These are phyloP conservation scores for Xerocomus tenax DNA, from an alignment of 1,284 basidiomycete species.

Conservation along the genomic window DNA sequence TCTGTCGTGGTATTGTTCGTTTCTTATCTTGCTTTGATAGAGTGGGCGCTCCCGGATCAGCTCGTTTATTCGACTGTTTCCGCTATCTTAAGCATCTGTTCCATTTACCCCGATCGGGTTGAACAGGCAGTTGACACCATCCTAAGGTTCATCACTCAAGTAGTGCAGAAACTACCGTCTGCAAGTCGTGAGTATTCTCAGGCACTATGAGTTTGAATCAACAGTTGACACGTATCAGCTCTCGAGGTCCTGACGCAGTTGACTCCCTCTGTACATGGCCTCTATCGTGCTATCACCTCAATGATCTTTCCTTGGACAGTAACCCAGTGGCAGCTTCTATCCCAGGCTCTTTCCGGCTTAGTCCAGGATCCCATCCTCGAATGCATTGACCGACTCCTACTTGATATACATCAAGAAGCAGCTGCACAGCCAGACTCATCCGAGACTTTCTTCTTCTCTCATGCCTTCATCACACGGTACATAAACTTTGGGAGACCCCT, in stretches of 20 bases:
- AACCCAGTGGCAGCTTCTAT: slow-evolving; percentile 56
- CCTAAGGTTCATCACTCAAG: slow-evolving; percentile 50
- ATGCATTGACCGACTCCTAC: slow-evolving; percentile 57
- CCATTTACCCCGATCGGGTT: slow-evolving; percentile 42
- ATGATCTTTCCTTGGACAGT: slow-evolving; percentile 69
- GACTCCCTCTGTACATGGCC: slow-evolving; percentile 76
- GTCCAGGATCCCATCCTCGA: slow-evolving; percentile 58
- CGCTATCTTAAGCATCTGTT: slow-evolving; percentile 62
- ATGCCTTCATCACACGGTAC: slow-evolving; percentile 72
- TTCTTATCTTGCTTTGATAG: slow-evolving; percentile 31
- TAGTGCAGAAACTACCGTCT: slow-evolving; percentile 47
- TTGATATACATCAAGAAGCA: slow-evolving; percentile 51
- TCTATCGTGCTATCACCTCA: slow-evolving; percentile 78
- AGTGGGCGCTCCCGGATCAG: slow-evolving; percentile 77
- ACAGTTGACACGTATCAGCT: slow-evolving; percentile 35
- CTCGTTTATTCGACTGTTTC: slow-evolving; percentile 69
- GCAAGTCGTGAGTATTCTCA: slow-evolving; percentile 43
- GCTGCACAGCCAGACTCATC: slow-evolving; percentile 28
- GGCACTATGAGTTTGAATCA: neutral
- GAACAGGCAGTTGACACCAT: slow-evolving; percentile 49
- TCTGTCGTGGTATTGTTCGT: neutral
- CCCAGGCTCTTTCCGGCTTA: slow-evolving; percentile 46
- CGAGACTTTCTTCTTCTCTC: slow-evolving; percentile 45
- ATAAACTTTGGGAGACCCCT: slow-evolving; percentile 66
- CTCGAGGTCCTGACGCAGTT: slow-evolving; percentile 65